Percentiles rank a stretch among this genome's conserved stretches.
Conservation (phyloP, 1,284 basidiomycete genomes). For the Phlebopus sp. region DNA sequence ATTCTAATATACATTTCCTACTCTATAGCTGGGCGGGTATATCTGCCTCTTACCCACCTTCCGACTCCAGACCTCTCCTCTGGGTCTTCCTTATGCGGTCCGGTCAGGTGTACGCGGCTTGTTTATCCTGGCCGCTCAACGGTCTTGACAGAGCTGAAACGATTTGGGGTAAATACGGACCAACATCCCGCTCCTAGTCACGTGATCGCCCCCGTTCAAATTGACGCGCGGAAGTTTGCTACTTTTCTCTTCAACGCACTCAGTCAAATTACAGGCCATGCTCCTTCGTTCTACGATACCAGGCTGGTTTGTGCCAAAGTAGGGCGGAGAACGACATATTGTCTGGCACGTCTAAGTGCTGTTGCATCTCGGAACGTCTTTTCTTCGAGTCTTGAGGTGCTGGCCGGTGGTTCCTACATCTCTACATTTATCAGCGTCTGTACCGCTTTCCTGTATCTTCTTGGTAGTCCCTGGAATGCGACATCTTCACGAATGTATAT, state of each 20-base stretch:
- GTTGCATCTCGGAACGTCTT: slow-evolving; percentile 23
- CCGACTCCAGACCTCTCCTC: too few species aligned
- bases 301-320: slow-evolving; percentile 34
- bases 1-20: too few species aligned
- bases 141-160: too few species aligned
- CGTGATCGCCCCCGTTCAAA: not conserved
- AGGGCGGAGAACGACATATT: slow-evolving; percentile 28
- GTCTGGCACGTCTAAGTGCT: slow-evolving; percentile 28
- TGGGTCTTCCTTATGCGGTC: too few species aligned
- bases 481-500: too few species aligned
- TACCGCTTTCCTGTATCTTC: not conserved
- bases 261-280: slow-evolving; percentile 49
- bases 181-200: not conserved
- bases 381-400: slow-evolving; percentile 21
- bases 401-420: slow-evolving; percentile 34
- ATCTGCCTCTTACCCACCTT: too few species aligned
- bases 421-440: not conserved
- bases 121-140: too few species aligned
- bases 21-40: too few species aligned
- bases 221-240: not conserved
- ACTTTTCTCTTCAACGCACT: slow-evolving; percentile 37
- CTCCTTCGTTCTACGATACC: slow-evolving; percentile 10
- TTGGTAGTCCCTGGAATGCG: not conserved
- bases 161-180: too few species aligned
- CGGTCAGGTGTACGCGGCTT: too few species aligned